phyloP scores from a whole-genome alignment of 371 early-diverging fungal genomes.

The Batkoa obscura region DNA sequence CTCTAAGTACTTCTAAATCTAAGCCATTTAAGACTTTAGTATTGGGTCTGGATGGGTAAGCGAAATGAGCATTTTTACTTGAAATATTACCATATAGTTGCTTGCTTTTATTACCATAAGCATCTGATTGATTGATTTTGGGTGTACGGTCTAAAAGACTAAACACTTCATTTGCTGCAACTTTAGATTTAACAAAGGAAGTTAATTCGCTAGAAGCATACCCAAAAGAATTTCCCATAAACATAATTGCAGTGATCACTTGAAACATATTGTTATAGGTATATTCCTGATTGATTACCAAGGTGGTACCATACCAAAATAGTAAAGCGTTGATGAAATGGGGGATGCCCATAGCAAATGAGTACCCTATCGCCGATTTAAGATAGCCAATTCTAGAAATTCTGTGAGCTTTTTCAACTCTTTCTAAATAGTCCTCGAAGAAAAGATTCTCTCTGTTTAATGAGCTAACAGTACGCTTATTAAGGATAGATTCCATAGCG shows the following conservation, averaged over 20 bases:
- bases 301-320: slow-evolving; percentile 20
- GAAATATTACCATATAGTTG: slow-evolving; percentile 37
- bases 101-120: slow-evolving; percentile 27
- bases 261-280: slow-evolving; percentile 26
- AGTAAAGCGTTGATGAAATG: slow-evolving; percentile 37
- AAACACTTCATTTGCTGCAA: slow-evolving; percentile 50
- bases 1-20: slow-evolving; percentile 15
- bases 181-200: slow-evolving; percentile 22
- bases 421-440: slow-evolving; percentile 28
- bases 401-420: slow-evolving; percentile 40
- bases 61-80: slow-evolving; percentile 44
- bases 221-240: slow-evolving; percentile 50
- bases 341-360: slow-evolving; percentile 38
- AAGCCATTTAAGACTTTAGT: slow-evolving; percentile 35
- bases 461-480: slow-evolving; percentile 68
- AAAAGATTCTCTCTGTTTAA: slow-evolving; percentile 57
- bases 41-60: slow-evolving; percentile 46
- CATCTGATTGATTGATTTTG: slow-evolving; percentile 26
- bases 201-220: slow-evolving; percentile 27
- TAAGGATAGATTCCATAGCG: slow-evolving; percentile 66
- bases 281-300: slow-evolving; percentile 25
- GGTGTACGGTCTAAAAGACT: slow-evolving; percentile 34
- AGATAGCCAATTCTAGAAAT: slow-evolving; percentile 33
- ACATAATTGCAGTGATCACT: slow-evolving; percentile 33
- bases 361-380: slow-evolving; percentile 37